Percentiles rank a stretch among this genome's conserved stretches.
Evolutionary conservation across 2,329 filamentous ascomycete genomes (phyloP).

Genomic region (Fusarium sp.): DNA sequence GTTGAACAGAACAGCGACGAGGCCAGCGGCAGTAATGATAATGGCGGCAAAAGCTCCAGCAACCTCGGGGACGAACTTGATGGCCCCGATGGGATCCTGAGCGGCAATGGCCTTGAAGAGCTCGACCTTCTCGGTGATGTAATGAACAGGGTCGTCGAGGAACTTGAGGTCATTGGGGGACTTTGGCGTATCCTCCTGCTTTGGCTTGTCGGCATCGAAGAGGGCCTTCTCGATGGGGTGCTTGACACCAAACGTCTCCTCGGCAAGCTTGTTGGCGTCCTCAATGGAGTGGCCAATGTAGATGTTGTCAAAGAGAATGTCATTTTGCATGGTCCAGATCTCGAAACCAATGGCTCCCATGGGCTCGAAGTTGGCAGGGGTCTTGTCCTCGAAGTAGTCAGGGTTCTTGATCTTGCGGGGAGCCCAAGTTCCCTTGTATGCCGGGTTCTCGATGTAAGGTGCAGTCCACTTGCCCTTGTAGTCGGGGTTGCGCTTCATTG

Average conservation of each 20-base stretch:
- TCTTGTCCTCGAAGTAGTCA: conserved; percentile 96
- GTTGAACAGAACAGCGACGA: conserved; percentile 74
- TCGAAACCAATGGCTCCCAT: conserved; percentile 99
- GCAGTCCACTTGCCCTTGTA: conserved; percentile 99
- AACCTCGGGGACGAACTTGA: conserved; percentile 92
- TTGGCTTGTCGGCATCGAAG: conserved; percentile 82
- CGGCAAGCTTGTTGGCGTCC: conserved; percentile 88
- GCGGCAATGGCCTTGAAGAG: conserved; percentile 87
- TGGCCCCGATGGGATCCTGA: conserved; percentile 82
- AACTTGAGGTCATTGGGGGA: conserved; percentile 84
- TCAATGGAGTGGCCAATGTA: conserved; percentile 98
- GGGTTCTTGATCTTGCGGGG: conserved; percentile 98
- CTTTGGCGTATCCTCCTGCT: conserved; percentile 70
- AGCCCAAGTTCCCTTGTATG: conserved; percentile 95
- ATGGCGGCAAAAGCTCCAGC: conserved; percentile 81
- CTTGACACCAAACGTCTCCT: conserved; percentile 93
- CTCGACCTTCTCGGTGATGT: conserved; percentile 90
- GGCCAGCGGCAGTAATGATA: conserved; percentile 72
- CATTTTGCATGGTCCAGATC: conserved; percentile 99
- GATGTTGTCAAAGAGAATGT: conserved; percentile 99
- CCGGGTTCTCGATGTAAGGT: conserved; percentile 94
- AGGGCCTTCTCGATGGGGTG: conserved; percentile 80
- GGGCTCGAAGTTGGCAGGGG: conserved; percentile 93
- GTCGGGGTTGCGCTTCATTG: conserved; percentile 90
- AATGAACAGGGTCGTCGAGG: conserved; percentile 87